These are phyloP conservation scores for Acephala macrosclerotiorum DNA, from an alignment of 2,329 filamentous ascomycete genomes.

Conservation along the genomic window DNA sequence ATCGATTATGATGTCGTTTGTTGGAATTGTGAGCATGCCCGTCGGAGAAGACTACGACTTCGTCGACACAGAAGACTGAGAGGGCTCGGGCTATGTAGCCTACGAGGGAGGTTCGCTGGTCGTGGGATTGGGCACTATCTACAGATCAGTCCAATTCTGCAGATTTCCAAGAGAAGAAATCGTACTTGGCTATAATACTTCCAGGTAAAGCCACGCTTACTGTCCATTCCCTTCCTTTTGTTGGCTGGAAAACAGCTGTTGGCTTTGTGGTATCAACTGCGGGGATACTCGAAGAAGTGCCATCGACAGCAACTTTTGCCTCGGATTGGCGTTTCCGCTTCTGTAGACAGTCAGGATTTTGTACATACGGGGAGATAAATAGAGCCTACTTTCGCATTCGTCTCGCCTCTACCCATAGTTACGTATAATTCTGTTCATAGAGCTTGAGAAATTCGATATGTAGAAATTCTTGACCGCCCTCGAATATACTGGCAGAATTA, in stretches of 20 bases:
- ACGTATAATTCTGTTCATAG: slow-evolving; percentile 9
- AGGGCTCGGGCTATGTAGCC: slow-evolving; percentile 82
- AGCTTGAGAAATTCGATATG: background rate
- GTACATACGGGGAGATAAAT: background rate
- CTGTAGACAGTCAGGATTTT: slow-evolving; percentile 23
- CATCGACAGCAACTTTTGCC: slow-evolving; percentile 35
- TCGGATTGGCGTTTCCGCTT: slow-evolving; percentile 45
- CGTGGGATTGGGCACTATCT: slow-evolving; percentile 48
- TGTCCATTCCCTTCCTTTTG: slow-evolving; percentile 71
- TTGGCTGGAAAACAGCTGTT: slow-evolving; percentile 72
- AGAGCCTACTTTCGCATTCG: slow-evolving; percentile 39
- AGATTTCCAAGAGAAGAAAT: slow-evolving; percentile 29
- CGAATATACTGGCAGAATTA: slow-evolving; percentile 7
- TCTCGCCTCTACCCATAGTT: slow-evolving; percentile 43
- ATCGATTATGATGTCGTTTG: slow-evolving; percentile 34
- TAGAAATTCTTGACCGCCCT: slow-evolving; percentile 3
- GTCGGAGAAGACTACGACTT: slow-evolving; percentile 84
- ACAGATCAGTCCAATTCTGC: slow-evolving; percentile 12
- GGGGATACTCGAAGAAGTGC: slow-evolving; percentile 43
- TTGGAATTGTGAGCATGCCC: slow-evolving; percentile 48
- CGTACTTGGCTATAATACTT: slow-evolving; percentile 78
- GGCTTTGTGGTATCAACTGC: slow-evolving; percentile 65
- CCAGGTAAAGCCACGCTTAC: slow-evolving; percentile 80
- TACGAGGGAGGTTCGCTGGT: slow-evolving; percentile 76
- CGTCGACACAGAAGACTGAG: slow-evolving; percentile 84